Conservation (phyloP, 2,329 filamentous ascomycete genomes). For the Pseudopyrenochaeta lycopersici region DNA sequence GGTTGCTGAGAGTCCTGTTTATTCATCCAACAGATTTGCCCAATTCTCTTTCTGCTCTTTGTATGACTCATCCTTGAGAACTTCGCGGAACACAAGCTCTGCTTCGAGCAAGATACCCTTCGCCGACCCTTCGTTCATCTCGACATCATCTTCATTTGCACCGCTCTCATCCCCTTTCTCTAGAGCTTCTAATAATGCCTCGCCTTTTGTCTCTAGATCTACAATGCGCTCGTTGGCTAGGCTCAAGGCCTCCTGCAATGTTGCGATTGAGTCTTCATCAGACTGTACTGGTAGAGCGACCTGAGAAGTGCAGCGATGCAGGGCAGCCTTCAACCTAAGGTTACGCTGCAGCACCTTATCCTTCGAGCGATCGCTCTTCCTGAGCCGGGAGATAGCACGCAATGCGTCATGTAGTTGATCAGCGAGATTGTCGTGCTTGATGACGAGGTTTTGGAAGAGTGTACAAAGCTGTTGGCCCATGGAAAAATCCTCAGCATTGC, state of each 20-base stretch:
- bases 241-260: conserved; percentile 20
- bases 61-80: conserved; percentile 21
- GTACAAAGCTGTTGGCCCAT: conserved; percentile 2
- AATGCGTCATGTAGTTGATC: conserved; percentile 10
- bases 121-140: conserved; percentile 1
- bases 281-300: not conserved
- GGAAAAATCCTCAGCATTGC: conserved; percentile 4
- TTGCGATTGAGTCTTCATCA: conserved; percentile 3
- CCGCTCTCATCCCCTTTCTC: conserved; percentile 8
- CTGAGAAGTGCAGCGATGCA: conserved; percentile 5
- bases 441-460: not conserved
- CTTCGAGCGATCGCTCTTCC: conserved; percentile 26
- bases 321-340: conserved; percentile 16
- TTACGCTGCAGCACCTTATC: conserved; percentile 26
- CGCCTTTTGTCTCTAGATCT: conserved; percentile 22
- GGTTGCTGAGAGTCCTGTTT: not conserved
- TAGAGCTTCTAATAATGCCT: conserved; percentile 17
- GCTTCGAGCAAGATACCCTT: conserved; percentile 9
- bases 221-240: conserved; percentile 19
- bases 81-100: conserved; percentile 17
- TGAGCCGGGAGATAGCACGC: conserved; percentile 9
- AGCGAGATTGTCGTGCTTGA: conserved; percentile 12
- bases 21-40: conserved; percentile 15
- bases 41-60: conserved; percentile 19
- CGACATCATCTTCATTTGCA: conserved; percentile 9